Conservation (phyloP, 805 yeast species). For the Candida coquimbonensis region DNA sequence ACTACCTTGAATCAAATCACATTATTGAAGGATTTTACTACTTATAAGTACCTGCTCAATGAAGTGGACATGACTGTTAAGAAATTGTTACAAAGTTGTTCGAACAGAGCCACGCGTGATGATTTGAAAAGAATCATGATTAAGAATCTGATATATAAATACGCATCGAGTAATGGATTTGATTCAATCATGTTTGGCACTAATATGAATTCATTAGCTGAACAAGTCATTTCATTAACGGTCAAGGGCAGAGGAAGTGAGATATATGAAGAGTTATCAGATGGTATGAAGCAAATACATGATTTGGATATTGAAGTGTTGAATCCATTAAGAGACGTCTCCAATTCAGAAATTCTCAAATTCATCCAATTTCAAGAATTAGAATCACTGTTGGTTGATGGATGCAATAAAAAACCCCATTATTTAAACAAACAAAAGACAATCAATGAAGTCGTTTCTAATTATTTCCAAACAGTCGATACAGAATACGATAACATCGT, state of each 20-base stretch:
- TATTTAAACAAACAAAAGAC: conserved; percentile 65
- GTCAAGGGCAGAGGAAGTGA: conserved; percentile 82
- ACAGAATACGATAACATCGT: conserved; percentile 81
- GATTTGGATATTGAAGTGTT: conserved; percentile 36
- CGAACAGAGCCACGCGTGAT: conserved; percentile 55
- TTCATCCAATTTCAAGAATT: conserved; percentile 36
- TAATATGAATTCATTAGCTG: conserved; percentile 79
- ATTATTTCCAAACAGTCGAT: conserved; percentile 68
- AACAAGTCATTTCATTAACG: conserved; percentile 67
- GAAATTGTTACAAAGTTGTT: conserved; percentile 32
- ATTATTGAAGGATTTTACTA: conserved; percentile 22
- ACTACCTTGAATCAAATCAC: conserved; percentile 26
- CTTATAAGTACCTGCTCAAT: conserved; percentile 6
- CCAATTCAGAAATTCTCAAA: conserved; percentile 55
- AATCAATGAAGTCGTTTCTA: conserved; percentile 68
- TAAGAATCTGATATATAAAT: conserved; percentile 37
- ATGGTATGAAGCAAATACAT: conserved; percentile 28
- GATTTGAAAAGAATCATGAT: conserved; percentile 49
- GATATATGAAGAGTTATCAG: conserved; percentile 46
- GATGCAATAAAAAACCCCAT: conserved; percentile 18
- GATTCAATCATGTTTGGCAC: conserved; percentile 66
- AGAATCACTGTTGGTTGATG: conserved; percentile 13
- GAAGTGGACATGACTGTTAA: conserved; percentile 16
- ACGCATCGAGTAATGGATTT: conserved; percentile 39
- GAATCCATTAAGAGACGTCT: conserved; percentile 71